Percentiles rank a stretch among this genome's conserved stretches.
Conservation (phyloP, 768 basidiomycete species). For the Phlebiopsis gigantea region DNA sequence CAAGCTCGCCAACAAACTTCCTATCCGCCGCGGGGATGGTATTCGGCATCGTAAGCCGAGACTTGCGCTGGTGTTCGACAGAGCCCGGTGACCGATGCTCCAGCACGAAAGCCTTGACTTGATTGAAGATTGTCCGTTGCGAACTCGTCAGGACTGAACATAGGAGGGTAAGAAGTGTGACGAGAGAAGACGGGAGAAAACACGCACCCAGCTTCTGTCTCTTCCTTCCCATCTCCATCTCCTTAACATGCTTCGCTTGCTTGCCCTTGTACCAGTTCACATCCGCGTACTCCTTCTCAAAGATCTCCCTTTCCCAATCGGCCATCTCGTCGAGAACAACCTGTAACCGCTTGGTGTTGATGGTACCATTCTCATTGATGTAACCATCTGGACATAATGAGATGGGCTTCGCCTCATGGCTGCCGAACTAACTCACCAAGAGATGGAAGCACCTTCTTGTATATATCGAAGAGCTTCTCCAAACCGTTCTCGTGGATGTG, state of each 20-base stretch:
- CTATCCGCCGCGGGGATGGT: constrained; percentile 76
- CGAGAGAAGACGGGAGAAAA: not conserved
- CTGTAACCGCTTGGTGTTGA: constrained; percentile 78
- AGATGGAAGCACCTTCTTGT: constrained; percentile 85
- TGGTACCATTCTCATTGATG: constrained; percentile 83
- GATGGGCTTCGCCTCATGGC: not conserved
- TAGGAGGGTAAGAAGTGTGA: not conserved
- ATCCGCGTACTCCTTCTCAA: constrained; percentile 89
- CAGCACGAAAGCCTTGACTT: constrained; percentile 72
- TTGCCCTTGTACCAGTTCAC: constrained; percentile 93
- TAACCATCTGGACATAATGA: constrained; percentile 66
- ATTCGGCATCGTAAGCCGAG: constrained; percentile 66
- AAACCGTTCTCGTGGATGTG: constrained; percentile 98
- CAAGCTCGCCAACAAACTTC: constrained; percentile 70
- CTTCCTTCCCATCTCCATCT: constrained; percentile 56
- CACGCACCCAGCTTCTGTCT: constrained; percentile 59
- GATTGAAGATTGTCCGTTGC: constrained; percentile 75
- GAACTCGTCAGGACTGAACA: constrained; percentile 57
- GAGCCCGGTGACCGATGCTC: constrained; percentile 31
- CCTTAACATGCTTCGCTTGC: constrained; percentile 66
- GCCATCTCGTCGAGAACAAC: constrained; percentile 85
- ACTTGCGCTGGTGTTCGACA: constrained; percentile 28
- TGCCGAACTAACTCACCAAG: constrained; percentile 36
- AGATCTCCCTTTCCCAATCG: constrained; percentile 82
- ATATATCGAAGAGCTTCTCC: constrained; percentile 90